A percentile compares a stretch with the other conserved stretches of the same genome.
Conservation (phyloP, 2,329 filamentous ascomycete genomes). For the Microdochium bolleyi region DNA sequence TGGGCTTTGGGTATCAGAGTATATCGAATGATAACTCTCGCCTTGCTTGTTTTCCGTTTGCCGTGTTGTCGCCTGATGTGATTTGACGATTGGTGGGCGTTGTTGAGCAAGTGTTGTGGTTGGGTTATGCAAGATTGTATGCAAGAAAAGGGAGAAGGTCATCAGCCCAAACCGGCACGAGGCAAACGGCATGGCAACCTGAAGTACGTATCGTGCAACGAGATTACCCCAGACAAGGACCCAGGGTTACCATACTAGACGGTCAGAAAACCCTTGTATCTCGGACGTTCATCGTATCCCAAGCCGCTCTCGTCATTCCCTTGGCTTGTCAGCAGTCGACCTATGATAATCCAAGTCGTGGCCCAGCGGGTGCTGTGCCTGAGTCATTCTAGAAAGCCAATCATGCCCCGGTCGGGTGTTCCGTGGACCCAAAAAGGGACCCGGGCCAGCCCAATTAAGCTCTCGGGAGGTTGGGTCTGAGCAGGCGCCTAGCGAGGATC, state of each 20-base stretch:
- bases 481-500: neutral
- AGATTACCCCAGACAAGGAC: neutral
- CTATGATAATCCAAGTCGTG: neutral
- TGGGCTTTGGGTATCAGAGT: neutral
- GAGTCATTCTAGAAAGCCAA: neutral
- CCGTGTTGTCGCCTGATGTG: neutral
- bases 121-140: neutral
- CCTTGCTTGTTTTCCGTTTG: neutral
- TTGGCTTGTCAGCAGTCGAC: neutral
- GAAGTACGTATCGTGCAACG: neutral
- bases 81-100: neutral
- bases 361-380: neutral
- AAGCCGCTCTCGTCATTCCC: neutral
- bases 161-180: neutral
- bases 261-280: neutral
- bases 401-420: neutral
- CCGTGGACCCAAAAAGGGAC: neutral
- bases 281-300: neutral
- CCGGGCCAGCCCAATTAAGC: neutral
- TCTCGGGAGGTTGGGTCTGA: neutral
- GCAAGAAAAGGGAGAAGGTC: neutral
- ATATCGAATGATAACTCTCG: neutral
- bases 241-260: neutral
- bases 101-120: neutral
- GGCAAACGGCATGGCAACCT: neutral